Evolutionary conservation across 192 early-diverging fungal species (phyloP).

Genomic region (Dissophora ornata): DNA sequence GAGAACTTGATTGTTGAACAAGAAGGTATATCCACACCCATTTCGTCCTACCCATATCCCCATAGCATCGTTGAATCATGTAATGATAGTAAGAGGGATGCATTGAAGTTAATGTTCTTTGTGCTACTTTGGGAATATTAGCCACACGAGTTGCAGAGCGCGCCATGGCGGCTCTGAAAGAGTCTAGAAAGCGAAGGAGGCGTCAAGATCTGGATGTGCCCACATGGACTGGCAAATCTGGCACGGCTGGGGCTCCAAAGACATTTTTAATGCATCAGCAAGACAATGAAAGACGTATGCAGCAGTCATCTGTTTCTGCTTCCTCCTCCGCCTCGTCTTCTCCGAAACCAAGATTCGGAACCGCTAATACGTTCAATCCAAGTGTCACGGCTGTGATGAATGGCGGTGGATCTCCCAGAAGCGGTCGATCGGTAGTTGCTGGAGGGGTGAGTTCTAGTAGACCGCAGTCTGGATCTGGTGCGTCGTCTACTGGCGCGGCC

Average conservation of each 20-base stretch:
- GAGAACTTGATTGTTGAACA: conserved; percentile 76
- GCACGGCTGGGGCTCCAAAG: conserved; percentile 62
- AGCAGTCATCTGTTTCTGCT: neutral
- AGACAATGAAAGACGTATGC: conserved; percentile 28
- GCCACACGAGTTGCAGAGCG: conserved; percentile 82
- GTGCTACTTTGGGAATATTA: conserved; percentile 15
- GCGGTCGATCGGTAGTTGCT: conserved; percentile 4
- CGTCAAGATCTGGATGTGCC: conserved; percentile 75
- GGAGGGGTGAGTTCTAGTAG: conserved; percentile 9
- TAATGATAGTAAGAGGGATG: neutral
- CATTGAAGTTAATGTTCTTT: neutral
- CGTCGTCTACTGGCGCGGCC: conserved; percentile 5
- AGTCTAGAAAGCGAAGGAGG: conserved; percentile 73
- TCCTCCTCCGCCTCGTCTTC: conserved; percentile 14
- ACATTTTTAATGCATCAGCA: conserved; percentile 44
- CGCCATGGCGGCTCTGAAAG: conserved; percentile 80
- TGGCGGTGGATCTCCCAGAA: too few relatives aligned
- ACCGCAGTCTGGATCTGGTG: conserved; percentile 23
- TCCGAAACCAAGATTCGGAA: conserved; percentile 48
- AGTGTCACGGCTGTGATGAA: conserved; percentile 8
- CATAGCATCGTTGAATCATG: too few relatives aligned
- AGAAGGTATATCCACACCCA: too few relatives aligned
- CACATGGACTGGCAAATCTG: conserved; percentile 93
- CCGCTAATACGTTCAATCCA: conserved; percentile 44
- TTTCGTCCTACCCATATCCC: too few relatives aligned